phyloP scores from a whole-genome alignment of 2,329 filamentous ascomycete species.

The Spiromastix sp. region DNA sequence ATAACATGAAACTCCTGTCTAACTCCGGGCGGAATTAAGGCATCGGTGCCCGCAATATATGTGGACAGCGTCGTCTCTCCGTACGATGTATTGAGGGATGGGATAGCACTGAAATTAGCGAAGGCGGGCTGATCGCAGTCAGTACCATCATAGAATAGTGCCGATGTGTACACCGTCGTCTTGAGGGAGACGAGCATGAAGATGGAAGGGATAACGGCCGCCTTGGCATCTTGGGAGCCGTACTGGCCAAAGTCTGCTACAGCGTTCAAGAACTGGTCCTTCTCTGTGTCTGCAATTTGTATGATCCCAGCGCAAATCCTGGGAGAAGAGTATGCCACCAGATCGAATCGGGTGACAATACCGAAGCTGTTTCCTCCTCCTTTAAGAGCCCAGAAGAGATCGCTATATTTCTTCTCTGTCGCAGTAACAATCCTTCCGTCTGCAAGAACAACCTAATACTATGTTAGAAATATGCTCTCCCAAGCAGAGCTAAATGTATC shows the following conservation, averaged over 20 bases:
- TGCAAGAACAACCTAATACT: constrained; percentile 16
- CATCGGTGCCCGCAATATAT: not conserved
- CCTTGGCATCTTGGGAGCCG: constrained; percentile 1
- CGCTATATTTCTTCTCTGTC: constrained; percentile 13
- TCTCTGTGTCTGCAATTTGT: not conserved
- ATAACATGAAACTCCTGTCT: constrained; percentile 1
- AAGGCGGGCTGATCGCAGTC: constrained; percentile 1
- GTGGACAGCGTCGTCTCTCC: not conserved
- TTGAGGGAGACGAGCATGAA: not conserved
- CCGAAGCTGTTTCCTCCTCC: constrained; percentile 26
- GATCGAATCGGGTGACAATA: constrained; percentile 23
- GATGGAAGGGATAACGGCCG: constrained; percentile 1
- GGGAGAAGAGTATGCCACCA: not conserved
- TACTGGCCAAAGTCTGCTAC: not conserved
- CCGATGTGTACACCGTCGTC: not conserved
- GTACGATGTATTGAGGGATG: not conserved
- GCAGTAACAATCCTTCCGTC: constrained; percentile 20
- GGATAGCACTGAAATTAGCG: constrained; percentile 1
- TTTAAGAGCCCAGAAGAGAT: constrained; percentile 29
- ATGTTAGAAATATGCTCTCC: not conserved
- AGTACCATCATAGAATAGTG: constrained; percentile 4
- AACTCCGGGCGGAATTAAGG: not conserved
- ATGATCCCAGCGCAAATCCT: constrained; percentile 1
- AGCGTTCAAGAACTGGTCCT: not conserved
- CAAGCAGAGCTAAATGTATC: not conserved